These are phyloP conservation scores for Alternaria conjuncta DNA, from an alignment of 2,329 filamentous ascomycete species.

Conservation along the genomic window DNA sequence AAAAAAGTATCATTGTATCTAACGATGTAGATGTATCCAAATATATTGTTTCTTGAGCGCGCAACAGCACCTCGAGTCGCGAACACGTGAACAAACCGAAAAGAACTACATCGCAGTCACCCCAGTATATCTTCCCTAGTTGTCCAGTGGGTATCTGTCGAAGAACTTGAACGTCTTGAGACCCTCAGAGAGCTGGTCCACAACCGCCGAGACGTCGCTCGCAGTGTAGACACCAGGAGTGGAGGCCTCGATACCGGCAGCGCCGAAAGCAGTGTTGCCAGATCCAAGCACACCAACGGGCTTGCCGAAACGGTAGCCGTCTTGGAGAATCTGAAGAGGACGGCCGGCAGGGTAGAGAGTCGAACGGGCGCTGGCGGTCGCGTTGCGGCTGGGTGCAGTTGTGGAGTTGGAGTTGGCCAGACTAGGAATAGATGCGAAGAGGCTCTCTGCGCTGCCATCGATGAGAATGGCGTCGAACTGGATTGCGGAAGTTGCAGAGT, in stretches of 20 bases:
- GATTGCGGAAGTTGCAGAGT: conserved; percentile 68
- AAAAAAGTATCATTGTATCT: background rate
- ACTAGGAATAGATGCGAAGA: conserved; percentile 58
- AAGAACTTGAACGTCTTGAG: conserved; percentile 71
- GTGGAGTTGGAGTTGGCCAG: conserved; percentile 37
- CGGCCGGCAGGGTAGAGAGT: conserved; percentile 69
- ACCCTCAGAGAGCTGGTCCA: conserved; percentile 53
- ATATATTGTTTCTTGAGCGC: background rate
- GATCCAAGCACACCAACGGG: conserved; percentile 67
- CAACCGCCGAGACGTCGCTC: conserved; percentile 22
- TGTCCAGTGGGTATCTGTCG: conserved; percentile 66
- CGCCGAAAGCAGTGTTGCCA: conserved; percentile 48
- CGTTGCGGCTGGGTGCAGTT: conserved; percentile 21
- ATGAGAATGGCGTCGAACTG: conserved; percentile 70
- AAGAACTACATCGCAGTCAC: background rate
- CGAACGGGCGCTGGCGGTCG: conserved; percentile 41
- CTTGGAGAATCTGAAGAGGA: conserved; percentile 67
- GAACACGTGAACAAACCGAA: background rate
- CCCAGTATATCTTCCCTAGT: background rate
- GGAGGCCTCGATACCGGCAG: conserved; percentile 53
- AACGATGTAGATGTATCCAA: background rate
- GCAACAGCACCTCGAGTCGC: background rate
- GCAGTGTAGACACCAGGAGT: conserved; percentile 47
- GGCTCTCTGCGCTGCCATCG: conserved; percentile 58
- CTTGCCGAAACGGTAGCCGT: conserved; percentile 73